Evolutionary conservation across 2,329 filamentous ascomycete species (phyloP), one percentile per base, ranked within the genome.

Genomic region (Xylariales sp.): DNA sequence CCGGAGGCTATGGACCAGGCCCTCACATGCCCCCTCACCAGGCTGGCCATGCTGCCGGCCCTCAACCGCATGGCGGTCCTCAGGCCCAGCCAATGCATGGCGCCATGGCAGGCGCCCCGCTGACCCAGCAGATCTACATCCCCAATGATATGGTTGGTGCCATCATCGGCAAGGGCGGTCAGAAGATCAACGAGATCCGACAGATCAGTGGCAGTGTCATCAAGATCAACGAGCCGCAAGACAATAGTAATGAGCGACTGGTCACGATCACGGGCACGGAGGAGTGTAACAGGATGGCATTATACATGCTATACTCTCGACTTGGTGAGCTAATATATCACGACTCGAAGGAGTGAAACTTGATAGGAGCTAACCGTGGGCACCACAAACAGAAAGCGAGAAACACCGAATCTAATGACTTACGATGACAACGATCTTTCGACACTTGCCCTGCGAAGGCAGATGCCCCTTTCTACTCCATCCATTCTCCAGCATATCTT

Each of bases 141-240:
- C 93, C 93, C 44, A 98, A 98, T 61, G 93, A 98, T 59, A 97
- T 98, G 93, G 93, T 98, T 40, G 93, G 93, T 49, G 93, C 93
- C 42, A 98, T 98, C 57, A 98, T 98, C 55, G 93, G 93, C 58
- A 98, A 98, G 70, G 93, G 93, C 47, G 93, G 93, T 50, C 87
- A 89, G 42, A 98, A 98, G 78, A 98, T 98, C 75, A 98, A 98
- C 61, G 93, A 98, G 68, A 98, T 98, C 51, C 83, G 93, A 53
- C 89, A 96, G 64, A 82, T 98, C 55, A 94, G 87, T 63, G 93
- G 91, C 53, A 97, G 91, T 68, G 90, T 98, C 34, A 97, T 98
- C 66, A 98, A 98, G 74, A 98, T 98, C 74, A 97, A 98, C 62
- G 93, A 98, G 64, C 93, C 93, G 1, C 93, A 96, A 64, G 93